Percentiles rank a stretch among this genome's conserved stretches.
phyloP scores from a whole-genome alignment of 495 filamentous ascomycete genomes.

The Penicillium angulare region DNA sequence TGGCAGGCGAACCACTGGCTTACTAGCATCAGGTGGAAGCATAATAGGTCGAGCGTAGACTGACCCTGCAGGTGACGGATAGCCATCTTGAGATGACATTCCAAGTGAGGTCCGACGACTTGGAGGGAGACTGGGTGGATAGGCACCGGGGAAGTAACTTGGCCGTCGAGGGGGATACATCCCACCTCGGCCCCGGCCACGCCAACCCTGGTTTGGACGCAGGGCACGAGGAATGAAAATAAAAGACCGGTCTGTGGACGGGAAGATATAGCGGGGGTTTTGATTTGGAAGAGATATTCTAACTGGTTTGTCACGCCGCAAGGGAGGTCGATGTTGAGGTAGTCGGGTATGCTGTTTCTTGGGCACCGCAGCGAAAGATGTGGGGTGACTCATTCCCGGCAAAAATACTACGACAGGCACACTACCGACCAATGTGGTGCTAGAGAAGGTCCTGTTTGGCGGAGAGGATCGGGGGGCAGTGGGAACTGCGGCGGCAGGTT shows the following conservation, averaged over 20 bases:
- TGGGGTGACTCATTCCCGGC: constrained; percentile 67
- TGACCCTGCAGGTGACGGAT: constrained; percentile 78
- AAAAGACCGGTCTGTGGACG: constrained; percentile 84
- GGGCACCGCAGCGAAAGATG: constrained; percentile 67
- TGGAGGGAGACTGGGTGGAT: constrained; percentile 79
- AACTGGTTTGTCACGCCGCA: constrained; percentile 95
- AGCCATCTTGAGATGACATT: constrained; percentile 66
- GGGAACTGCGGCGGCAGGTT: constrained; percentile 33
- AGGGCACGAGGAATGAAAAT: constrained; percentile 96
- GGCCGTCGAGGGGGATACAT: constrained; percentile 71
- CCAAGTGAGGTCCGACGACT: constrained; percentile 90
- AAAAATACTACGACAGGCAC: constrained; percentile 80
- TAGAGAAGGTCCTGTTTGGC: constrained; percentile 67
- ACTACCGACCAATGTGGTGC: constrained; percentile 67
- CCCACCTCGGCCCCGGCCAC: constrained; percentile 65
- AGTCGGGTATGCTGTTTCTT: constrained; percentile 88
- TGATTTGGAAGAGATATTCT: constrained; percentile 84
- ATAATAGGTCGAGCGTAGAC: constrained; percentile 64
- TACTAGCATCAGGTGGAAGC: constrained; percentile 53
- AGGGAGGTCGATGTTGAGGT: constrained; percentile 89
- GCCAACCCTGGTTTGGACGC: constrained; percentile 82
- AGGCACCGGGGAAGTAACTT: constrained; percentile 80
- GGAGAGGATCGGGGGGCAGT: constrained; percentile 49
- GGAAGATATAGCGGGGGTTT: constrained; percentile 83
- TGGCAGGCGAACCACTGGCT: constrained; percentile 86